Evolutionary conservation across 2,329 filamentous ascomycete genomes (phyloP), one percentile per base, ranked within the genome.

Genomic region (Fusarium robinianum): DNA sequence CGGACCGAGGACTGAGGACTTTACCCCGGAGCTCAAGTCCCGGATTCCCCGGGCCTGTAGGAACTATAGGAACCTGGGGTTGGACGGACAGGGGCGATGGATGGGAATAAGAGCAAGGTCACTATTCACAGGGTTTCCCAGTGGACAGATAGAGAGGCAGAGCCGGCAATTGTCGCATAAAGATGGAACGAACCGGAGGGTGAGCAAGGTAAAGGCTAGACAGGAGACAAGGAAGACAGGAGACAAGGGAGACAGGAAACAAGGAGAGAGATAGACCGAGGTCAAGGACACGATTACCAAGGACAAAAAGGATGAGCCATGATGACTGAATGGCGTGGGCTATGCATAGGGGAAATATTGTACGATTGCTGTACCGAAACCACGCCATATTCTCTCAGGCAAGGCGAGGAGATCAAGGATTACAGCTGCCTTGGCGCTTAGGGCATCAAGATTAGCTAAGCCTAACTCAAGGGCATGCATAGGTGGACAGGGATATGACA

Each of bases 301-400:
- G 29, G 30, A 31, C 21, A 33, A 32, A 39, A 32, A 12, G 43
- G 34, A 26, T 34, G 24, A 45, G 33, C n/a, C n/a, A n/a, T n/a
- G 19, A 33, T 25, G 30, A 23, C 39, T 49, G 48, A 40, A 56
- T 44, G 35, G 45, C 34, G 45, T 50, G 49, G 36, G 33, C 30
- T 46, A 26, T 24, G 40, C 45, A 41, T 25, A 33, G 26, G 25
- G 33, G 24, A 46, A 8, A 8, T 24, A 55, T 56, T 55, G 53
- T 47, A 56, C 45, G 53, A 55, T 53, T 49, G 27, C 22, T 41
- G 53, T 32, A 32, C 27, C 31, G n/a, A 41, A 53, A 55, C 29
- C 53, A 55, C 53, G 52, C 53, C 53, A 55, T 51, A 34, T 47
- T 21, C 41, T 36, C 44, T 15, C 33, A 34, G 34, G 12, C 19